Conservation (phyloP, 805 yeast species). For the Wickerhamomyces queroliae region DNA sequence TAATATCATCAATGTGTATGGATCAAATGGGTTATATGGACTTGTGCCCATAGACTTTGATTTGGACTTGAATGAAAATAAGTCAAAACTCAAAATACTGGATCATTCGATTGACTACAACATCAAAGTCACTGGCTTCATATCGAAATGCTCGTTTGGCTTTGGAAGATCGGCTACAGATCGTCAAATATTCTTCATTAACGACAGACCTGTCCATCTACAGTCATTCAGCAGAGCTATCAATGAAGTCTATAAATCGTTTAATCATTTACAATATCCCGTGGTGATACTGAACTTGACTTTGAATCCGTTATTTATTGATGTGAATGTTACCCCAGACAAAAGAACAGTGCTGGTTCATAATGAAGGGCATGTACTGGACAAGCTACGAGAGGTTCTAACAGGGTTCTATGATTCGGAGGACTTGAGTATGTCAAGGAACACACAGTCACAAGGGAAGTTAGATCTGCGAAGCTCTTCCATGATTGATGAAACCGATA, state of each 20-base stretch:
- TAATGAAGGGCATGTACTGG: slow-evolving; percentile 56
- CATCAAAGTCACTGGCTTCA: slow-evolving; percentile 46
- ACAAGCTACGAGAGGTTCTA: slow-evolving; percentile 47
- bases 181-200: slow-evolving; percentile 70
- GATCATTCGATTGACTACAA: slow-evolving; percentile 21
- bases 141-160: slow-evolving; percentile 78
- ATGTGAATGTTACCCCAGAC: slow-evolving; percentile 90
- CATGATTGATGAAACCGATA: neutral
- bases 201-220: slow-evolving; percentile 66
- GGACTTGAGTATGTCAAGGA: slow-evolving; percentile 27
- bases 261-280: slow-evolving; percentile 72
- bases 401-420: slow-evolving; percentile 36
- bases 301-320: slow-evolving; percentile 49
- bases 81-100: slow-evolving; percentile 9
- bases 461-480: neutral
- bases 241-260: slow-evolving; percentile 69
- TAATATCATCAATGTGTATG: slow-evolving; percentile 65
- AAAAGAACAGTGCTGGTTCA: slow-evolving; percentile 69
- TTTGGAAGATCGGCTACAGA: slow-evolving; percentile 67
- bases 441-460: slow-evolving; percentile 5
- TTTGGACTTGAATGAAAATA: slow-evolving; percentile 29
- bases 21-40: slow-evolving; percentile 57
- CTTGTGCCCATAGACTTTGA: slow-evolving; percentile 43
- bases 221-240: slow-evolving; percentile 50
- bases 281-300: slow-evolving; percentile 55